Evolutionary conservation across 1,139 yeast species (phyloP).

Genomic region (Protomyces inouyei): DNA sequence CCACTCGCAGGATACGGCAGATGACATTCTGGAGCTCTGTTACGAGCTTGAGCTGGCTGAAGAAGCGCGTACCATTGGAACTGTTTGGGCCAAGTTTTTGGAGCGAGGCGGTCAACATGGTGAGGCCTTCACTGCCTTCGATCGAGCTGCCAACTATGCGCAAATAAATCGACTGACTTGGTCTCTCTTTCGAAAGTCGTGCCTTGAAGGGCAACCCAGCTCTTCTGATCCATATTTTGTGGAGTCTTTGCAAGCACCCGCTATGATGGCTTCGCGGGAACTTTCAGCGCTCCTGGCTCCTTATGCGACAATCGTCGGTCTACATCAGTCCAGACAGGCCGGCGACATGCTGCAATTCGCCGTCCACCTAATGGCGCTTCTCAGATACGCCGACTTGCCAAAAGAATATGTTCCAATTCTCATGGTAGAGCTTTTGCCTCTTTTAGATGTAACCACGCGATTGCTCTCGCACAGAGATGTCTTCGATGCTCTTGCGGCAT

Average conservation of each 20-base stretch:
- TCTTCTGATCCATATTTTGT: conserved; percentile 2
- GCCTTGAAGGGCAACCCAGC: conserved; percentile 3
- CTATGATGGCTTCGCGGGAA: conserved; percentile 1
- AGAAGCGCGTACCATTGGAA: conserved; percentile 17
- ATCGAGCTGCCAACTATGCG: conserved; percentile 17
- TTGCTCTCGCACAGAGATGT: conserved; percentile 1
- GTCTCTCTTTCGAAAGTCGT: conserved; percentile 16
- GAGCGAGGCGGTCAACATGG: conserved; percentile 8
- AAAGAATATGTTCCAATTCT: conserved; percentile 3
- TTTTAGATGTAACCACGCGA: neutral
- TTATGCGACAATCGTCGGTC: conserved; percentile 7
- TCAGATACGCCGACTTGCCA: conserved; percentile 13
- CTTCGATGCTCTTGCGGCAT: conserved; percentile 14
- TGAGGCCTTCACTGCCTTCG: conserved; percentile 17
- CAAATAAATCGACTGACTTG: conserved; percentile 22
- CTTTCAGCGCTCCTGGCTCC: conserved; percentile 12
- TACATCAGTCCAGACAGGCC: neutral
- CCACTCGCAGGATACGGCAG: neutral
- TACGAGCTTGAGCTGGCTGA: conserved; percentile 17
- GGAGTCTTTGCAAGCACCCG: conserved; percentile 8
- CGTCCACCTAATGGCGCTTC: conserved; percentile 8
- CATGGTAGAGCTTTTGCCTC: conserved; percentile 21
- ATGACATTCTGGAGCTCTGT: conserved; percentile 16
- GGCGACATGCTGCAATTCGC: neutral
- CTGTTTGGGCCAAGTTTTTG: conserved; percentile 24